phyloP scores from a whole-genome alignment of 306 rosid genomes.

The Prunus davidiana region DNA sequence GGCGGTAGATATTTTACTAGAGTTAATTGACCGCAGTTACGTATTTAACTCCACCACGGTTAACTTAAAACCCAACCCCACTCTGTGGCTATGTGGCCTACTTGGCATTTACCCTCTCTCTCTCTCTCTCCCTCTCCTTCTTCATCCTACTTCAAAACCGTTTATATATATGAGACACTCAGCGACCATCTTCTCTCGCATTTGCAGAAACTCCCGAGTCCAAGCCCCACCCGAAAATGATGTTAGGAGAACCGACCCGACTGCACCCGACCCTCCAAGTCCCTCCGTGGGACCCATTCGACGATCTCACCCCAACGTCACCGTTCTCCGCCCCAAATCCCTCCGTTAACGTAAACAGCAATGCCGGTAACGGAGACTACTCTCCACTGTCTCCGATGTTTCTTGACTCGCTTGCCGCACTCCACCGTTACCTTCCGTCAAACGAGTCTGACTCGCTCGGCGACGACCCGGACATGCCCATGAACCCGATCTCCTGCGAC shows the following conservation, averaged over 20 bases:
- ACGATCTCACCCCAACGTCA: conserved; percentile 19
- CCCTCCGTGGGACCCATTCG: conserved; percentile 40
- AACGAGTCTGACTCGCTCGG: conserved; percentile 30
- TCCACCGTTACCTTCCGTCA: conserved; percentile 45
- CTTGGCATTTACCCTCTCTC: not conserved
- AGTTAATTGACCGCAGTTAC: conserved; percentile 27
- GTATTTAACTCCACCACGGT: conserved; percentile 41
- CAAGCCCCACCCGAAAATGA: conserved; percentile 10
- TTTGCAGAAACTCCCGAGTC: not conserved
- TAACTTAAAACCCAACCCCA: conserved; percentile 12
- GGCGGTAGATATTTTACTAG: conserved; percentile 7
- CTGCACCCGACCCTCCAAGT: conserved; percentile 36
- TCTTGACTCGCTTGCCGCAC: conserved; percentile 33
- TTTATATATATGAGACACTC: conserved; percentile 15
- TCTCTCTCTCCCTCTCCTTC: not conserved
- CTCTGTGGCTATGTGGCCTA: not conserved
- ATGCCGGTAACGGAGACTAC: conserved; percentile 29
- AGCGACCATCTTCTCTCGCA: not conserved
- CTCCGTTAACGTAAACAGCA: conserved; percentile 20
- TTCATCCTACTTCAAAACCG: not conserved
- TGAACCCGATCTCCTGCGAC: conserved; percentile 50
- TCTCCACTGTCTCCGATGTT: conserved; percentile 21
- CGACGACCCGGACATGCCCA: conserved; percentile 36
- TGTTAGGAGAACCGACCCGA: conserved; percentile 30
- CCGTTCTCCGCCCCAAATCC: conserved; percentile 26